Evolutionary conservation across 306 rosid genomes (phyloP), one percentile per base, ranked within the genome.

Genomic region (Cicer pinnatifidum): DNA sequence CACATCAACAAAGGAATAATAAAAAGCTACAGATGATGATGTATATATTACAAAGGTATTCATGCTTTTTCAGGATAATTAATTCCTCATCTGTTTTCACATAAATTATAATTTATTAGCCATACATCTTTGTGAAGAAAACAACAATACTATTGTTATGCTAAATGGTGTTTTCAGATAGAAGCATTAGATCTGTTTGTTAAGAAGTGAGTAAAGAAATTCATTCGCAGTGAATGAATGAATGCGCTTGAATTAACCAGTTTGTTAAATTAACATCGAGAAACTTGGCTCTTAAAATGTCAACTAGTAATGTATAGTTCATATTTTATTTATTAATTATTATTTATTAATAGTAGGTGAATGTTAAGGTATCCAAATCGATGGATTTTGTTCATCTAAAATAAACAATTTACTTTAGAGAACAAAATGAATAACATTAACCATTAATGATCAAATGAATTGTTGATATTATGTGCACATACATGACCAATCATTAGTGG

Each of bases 241-340:
- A 63, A 61, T 9, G 48, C 65, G 56, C 65, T 50, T 59, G 61
- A 54, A 54, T 48, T 48, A n/a, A 48, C 17, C 8, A 48, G 48
- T 73, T 81, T 51, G 58, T 69, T 78, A 57, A 82, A 77, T 47
- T 57, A 59, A 15, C 10, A 2, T n/a, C 37, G 64, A 45, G 1
- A 43, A 5, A 35, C 16, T 50, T 41, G 69, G 8, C 53, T 11
- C 17, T 48, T 73, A 33, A 47, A 35, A 45, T 45, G 44, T 16
- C 47, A 45, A 73, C 15, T 5, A 46, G 7, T 33, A 59, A 59
- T 35, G 17, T 66, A 54, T 20, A 76, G 5, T 43, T 41, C 47
- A 53, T 52, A 52, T 17, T 64, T 23, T 47, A 17, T 50, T 72
- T 76, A 11, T 46, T 47, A 17, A 38, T 72, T 76, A 11, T 46